phyloP scores from a whole-genome alignment of 257 asterid species.

The Ajuga chamaepitys region DNA sequence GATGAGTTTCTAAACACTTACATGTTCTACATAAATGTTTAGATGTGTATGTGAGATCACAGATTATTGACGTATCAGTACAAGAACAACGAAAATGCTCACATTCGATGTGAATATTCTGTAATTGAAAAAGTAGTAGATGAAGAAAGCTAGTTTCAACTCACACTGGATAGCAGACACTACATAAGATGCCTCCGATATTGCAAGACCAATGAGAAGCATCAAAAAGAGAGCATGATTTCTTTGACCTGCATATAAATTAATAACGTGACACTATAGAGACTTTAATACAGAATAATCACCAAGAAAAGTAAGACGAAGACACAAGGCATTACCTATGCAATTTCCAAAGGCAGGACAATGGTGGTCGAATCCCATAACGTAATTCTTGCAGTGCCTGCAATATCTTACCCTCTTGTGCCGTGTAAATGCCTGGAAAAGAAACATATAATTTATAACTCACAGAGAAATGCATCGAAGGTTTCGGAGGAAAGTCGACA shows the following conservation, averaged over 20 bases:
- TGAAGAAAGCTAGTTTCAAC: slow-evolving; percentile 14
- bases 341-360: slow-evolving; percentile 67
- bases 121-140: background rate
- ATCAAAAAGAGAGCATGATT: slow-evolving; percentile 36
- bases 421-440: slow-evolving; percentile 20
- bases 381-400: slow-evolving; percentile 38
- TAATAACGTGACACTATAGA: background rate
- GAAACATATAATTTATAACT: background rate
- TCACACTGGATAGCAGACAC: slow-evolving; percentile 38
- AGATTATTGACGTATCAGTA: background rate
- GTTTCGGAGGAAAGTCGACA: background rate
- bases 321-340: slow-evolving; percentile 29
- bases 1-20: background rate
- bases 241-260: slow-evolving; percentile 34
- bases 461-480: background rate
- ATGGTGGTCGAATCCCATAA: slow-evolving; percentile 52
- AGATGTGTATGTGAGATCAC: background rate
- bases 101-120: background rate
- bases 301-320: background rate
- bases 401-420: slow-evolving; percentile 38
- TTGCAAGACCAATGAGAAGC: slow-evolving; percentile 36
- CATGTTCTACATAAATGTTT: background rate
- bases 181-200: slow-evolving; percentile 35
- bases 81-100: background rate
- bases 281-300: background rate